Evolutionary conservation across 331 rosid genomes (phyloP), one percentile per base, ranked within the genome.

Genomic region (Quercus phellos): DNA sequence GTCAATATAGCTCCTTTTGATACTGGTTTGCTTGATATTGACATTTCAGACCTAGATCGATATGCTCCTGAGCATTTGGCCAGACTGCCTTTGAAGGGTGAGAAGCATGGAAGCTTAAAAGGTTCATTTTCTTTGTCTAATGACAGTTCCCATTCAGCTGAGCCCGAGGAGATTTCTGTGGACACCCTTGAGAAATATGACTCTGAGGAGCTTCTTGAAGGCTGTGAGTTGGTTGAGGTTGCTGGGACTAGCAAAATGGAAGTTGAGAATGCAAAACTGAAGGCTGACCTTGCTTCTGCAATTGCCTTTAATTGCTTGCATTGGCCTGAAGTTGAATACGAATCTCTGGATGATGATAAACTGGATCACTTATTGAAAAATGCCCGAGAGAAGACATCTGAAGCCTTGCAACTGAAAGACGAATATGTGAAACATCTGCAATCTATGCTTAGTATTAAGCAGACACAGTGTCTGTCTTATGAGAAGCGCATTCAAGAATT

Each of bases 261-360:
- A 79, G 97, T 93, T 87, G 99, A 93, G 82, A 95, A 91, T 88
- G 98, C 97, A 74, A 92, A 93, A 88, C 83, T 95, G 85, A 93
- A 91, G 87, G 99, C 99, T 72, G 97, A 92, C 14, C 98, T 92
- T 80, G 98, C 99, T 82, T 69, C 94, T 79, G 91, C 87, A 68
- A 90, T 91, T 76, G 98, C 96, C 43, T 70, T 91, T 42, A 82
- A 85, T 22, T 95, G 99, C 85, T 87, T 93, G n/a, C 83, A 84
- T 51, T 84, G 74, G 83, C 96, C 92, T 72, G 92, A 85, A 54
- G 67, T 79, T n/a, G 89, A 91, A 82, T 87, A 69, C 34, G 93
- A 87, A 79, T 81, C 91, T 4, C 38, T 90, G 81, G 96, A 91
- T 64, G 92, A 93, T 77, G 88, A 90, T 77, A 83, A 85, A 85